These are phyloP conservation scores for Eucalyptus dawsonii DNA, from an alignment of 345 rosid species.

Conservation along the genomic window DNA sequence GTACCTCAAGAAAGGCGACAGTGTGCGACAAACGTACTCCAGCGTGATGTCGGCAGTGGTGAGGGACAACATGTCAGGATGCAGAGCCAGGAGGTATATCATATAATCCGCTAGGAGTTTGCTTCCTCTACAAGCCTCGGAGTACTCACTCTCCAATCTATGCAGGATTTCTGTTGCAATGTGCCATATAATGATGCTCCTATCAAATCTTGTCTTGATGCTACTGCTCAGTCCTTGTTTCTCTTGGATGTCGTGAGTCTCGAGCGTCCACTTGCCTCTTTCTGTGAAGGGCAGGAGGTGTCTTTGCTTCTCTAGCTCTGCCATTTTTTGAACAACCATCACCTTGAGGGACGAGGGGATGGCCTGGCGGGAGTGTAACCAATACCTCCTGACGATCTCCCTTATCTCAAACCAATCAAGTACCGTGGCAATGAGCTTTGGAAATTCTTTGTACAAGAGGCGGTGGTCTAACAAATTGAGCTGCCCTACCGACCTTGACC, in stretches of 20 bases:
- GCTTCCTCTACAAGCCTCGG: background rate
- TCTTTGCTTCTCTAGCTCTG: background rate
- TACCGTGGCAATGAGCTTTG: background rate
- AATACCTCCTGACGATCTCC: background rate
- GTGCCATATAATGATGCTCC: constrained; percentile 1
- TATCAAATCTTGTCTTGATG: background rate
- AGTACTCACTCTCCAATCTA: background rate
- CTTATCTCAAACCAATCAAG: background rate
- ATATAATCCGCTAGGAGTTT: background rate
- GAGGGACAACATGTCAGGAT: background rate
- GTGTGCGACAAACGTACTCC: background rate
- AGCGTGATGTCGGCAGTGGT: background rate
- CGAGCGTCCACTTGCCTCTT: background rate
- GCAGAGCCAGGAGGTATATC: background rate
- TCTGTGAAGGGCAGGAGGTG: background rate
- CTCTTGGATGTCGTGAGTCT: background rate
- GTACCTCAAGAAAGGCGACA: background rate
- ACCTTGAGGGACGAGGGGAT: background rate
- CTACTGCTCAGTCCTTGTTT: background rate
- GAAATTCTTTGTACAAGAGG: background rate
- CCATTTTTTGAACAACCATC: background rate
- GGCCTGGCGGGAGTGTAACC: background rate
- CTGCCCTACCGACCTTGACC: background rate
- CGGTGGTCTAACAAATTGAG: background rate
- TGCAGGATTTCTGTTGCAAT: background rate